A percentile compares a stretch with the other conserved stretches of the same genome.
These are phyloP conservation scores for Yarrowia divulgata DNA, from an alignment of 805 yeast genomes.

Conservation along the genomic window DNA sequence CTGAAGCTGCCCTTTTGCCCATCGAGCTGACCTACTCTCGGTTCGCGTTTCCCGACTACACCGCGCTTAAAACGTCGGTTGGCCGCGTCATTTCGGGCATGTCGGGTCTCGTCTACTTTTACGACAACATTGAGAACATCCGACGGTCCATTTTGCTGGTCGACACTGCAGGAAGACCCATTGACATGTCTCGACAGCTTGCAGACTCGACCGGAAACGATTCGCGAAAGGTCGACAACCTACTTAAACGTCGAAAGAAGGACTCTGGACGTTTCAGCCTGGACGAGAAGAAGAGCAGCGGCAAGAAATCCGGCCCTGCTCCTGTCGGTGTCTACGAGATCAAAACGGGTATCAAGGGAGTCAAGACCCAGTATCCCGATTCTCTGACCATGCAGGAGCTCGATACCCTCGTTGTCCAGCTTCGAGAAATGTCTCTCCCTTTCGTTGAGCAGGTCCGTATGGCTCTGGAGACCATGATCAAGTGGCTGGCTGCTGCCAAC, in stretches of 20 bases:
- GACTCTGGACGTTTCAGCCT: slow-evolving; percentile 1
- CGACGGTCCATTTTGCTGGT: slow-evolving; percentile 23
- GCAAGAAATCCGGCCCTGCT: neutral
- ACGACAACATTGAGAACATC: slow-evolving; percentile 29
- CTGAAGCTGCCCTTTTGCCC: slow-evolving; percentile 43
- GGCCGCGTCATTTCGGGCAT: slow-evolving; percentile 15
- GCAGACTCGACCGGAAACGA: slow-evolving; percentile 32
- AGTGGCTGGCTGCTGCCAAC: slow-evolving; percentile 37
- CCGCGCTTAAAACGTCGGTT: slow-evolving; percentile 6
- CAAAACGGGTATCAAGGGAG: slow-evolving; percentile 1
- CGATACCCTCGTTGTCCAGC: slow-evolving; percentile 5
- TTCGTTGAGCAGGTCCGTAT: slow-evolving; percentile 1
- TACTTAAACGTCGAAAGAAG: slow-evolving; percentile 31
- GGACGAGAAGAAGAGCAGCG: neutral
- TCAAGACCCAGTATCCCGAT: neutral
- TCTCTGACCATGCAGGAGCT: slow-evolving; percentile 17
- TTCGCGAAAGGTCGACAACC: slow-evolving; percentile 4
- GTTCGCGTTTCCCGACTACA: slow-evolving; percentile 19
- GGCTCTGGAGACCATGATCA: slow-evolving; percentile 10
- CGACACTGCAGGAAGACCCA: slow-evolving; percentile 9
- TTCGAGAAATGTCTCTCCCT: slow-evolving; percentile 7
- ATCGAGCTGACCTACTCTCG: slow-evolving; percentile 35
- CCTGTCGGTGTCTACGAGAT: slow-evolving; percentile 35
- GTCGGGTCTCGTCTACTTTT: slow-evolving; percentile 27
- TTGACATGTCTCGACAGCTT: slow-evolving; percentile 21